Evolutionary conservation across 306 rosid genomes (phyloP), one percentile per base, ranked within the genome.

Genomic region (Echinosophora koreensis): DNA sequence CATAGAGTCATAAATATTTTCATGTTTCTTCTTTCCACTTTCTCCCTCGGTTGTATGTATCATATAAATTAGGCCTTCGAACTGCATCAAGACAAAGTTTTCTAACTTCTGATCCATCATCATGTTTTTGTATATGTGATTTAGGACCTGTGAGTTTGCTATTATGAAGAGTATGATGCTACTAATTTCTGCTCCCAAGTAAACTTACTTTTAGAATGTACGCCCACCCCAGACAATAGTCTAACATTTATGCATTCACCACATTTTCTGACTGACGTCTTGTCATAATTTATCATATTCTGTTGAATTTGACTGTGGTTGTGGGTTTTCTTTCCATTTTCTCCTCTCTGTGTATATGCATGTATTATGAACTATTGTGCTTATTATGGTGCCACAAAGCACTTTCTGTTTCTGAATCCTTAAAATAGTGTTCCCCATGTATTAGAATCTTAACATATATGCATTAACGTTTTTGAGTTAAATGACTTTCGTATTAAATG

Each of bases 321-420:
- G 8, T 72, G n/a, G 5, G 22, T 34, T 32, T 73, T 14, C 46
- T 61, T 58, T 69, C 51, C 75, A 69, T 49, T 39, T 62, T 63
- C 51, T 17, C 52, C 35, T 28, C 0, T 51, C 8, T 51, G 5
- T 7, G 46, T 4, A 35, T 11, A 6, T 35, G 63, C 50, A 16
- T 47, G 52, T 64, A 18, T 22, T 73, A 46, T 65, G 61, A 66
- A 17, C 39, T 65, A 39, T n/a, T 73, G 35, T 17, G 66, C 66
- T 58, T 67, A 67, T 37, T 50, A 74, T 46, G 47, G 52, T 37
- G 62, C 30, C 47, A 1, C 27, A 39, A 9, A 71, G 58, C 6
- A 59, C 77, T 77, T 38, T 65, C 46, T 52, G n/a, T 65, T 35
- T 52, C 68, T 65, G 38, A 64, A 62, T 65, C 63, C 66, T 35